Evolutionary conservation across 2,329 filamentous ascomycete genomes (phyloP), one percentile per base, ranked within the genome.

Genomic region (Remersonia thermophila): DNA sequence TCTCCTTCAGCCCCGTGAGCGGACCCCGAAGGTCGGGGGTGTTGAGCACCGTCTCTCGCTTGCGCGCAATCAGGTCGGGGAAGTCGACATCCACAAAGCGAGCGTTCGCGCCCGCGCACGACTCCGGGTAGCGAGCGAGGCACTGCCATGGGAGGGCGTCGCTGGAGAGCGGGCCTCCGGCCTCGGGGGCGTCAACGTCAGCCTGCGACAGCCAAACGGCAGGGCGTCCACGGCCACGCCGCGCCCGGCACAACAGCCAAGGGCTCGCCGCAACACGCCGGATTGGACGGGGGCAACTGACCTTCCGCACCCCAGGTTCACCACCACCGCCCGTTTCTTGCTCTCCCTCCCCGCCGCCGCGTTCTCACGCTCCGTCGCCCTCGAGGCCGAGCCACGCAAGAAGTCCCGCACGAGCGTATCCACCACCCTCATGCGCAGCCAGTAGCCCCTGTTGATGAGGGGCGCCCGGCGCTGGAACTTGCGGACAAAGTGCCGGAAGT

Each of bases 291-390:
- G 12, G 36, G 36, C 18, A 34, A 69, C 80, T 73, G 60, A 89
- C 85, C 84, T 93, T 56, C 87, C 87, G 64, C 84, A 93, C 16
- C 87, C 86, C 26, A 94, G 61, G 52, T 93, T 94, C 32, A 94
- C 66, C 9, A 94, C 67, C 4, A 87, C 67, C 55, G 85, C 93
- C 44, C 71, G 20, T 23, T 23, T 23, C 20, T 5, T 5, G 9
- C 5, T 5, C 20, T 23, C 20, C 20, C 5, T 6, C 20, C 20
- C 20, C 20, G 5, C 20, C 9, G 9, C 5, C 5, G 20, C 20
- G 5, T 9, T 23, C 5, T 23, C 20, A 5, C 20, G 20, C 20
- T 6, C 77, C 23, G 64, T 63, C 13, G 62, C 59, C 7, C 66
- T 57, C 11, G 4, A 23, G 54, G 53, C 30, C 51, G 52, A 29